Percentiles rank a stretch among this genome's conserved stretches.
phyloP scores from a whole-genome alignment of 2,329 filamentous ascomycete genomes.

The Rhynchosporium secalis region DNA sequence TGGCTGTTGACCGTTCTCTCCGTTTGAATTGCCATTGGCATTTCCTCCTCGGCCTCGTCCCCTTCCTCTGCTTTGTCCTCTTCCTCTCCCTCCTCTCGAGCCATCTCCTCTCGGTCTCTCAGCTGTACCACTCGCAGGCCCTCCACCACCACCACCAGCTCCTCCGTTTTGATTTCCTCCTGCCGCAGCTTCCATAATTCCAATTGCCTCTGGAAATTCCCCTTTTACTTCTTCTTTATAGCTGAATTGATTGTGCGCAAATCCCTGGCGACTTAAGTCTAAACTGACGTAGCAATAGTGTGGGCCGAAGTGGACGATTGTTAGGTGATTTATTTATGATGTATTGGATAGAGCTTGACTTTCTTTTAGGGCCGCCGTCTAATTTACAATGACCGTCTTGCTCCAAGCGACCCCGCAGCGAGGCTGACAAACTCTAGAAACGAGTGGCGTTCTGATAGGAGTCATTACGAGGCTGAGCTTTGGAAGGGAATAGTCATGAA shows the following conservation, averaged over 20 bases:
- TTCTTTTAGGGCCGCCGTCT: not conserved
- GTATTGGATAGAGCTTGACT: not conserved
- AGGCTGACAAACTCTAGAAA: constrained; percentile 1
- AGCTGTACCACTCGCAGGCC: constrained; percentile 9
- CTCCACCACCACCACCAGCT: not conserved
- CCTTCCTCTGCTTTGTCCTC: constrained; percentile 32
- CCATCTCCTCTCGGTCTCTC: constrained; percentile 37
- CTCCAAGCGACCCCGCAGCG: constrained; percentile 12
- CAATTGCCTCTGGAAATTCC: constrained; percentile 6
- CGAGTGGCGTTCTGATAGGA: not conserved
- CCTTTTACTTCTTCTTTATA: not conserved
- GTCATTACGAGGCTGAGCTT: constrained; percentile 1
- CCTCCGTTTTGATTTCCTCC: not conserved
- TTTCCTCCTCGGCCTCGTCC: constrained; percentile 23
- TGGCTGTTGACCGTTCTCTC: constrained; percentile 1
- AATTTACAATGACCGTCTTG: constrained; percentile 7
- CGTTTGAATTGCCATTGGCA: constrained; percentile 1
- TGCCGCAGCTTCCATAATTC: constrained; percentile 1
- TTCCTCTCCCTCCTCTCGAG: constrained; percentile 41
- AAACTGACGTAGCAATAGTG: not conserved
- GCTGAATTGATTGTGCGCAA: not conserved
- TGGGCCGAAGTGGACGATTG: no score
- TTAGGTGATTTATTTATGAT: not conserved
- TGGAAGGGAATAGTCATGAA: constrained; percentile 4
- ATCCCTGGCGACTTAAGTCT: not conserved